Percentiles rank a stretch among this genome's conserved stretches.
Conservation (phyloP, 2,329 filamentous ascomycete species). For the Phymatotrichopsis omnivora region DNA sequence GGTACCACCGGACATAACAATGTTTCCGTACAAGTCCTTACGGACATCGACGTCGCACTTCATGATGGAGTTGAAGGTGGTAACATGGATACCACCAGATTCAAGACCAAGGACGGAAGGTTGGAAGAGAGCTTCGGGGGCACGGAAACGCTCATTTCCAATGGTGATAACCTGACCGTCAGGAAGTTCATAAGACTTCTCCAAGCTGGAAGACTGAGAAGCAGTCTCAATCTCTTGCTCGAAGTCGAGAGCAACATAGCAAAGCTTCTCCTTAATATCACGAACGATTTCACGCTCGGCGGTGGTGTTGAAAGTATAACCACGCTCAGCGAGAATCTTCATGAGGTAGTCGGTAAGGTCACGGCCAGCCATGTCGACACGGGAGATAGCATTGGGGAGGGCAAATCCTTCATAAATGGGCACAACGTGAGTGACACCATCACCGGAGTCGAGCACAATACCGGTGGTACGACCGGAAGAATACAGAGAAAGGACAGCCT, state of each 20-base stretch:
- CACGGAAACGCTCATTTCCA: slow-evolving; percentile 99
- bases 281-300: slow-evolving; percentile 99
- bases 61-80: slow-evolving; percentile 99
- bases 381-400: slow-evolving; percentile 97
- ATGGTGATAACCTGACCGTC: slow-evolving; percentile 99
- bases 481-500: slow-evolving; percentile 98
- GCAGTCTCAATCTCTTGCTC: slow-evolving; percentile 99
- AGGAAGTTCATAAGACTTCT: slow-evolving; percentile 99
- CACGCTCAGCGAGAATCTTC: slow-evolving; percentile 99
- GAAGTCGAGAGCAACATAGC: slow-evolving; percentile 99
- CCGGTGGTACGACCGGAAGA: slow-evolving; percentile 99
- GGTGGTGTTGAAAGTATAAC: slow-evolving; percentile 99
- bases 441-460: slow-evolving; percentile 99
- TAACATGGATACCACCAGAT: slow-evolving; percentile 97
- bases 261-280: slow-evolving; percentile 99
- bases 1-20: slow-evolving; percentile 99
- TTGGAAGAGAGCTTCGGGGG: slow-evolving; percentile 99
- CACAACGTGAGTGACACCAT: slow-evolving; percentile 99
- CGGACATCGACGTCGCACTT: slow-evolving; percentile 99
- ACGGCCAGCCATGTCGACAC: slow-evolving; percentile 99
- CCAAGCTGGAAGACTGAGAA: slow-evolving; percentile 93
- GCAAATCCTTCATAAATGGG: slow-evolving; percentile 99
- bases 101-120: slow-evolving; percentile 96
- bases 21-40: slow-evolving; percentile 99
- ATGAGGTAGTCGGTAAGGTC: slow-evolving; percentile 99